Evolutionary conservation across 1,139 yeast genomes (phyloP).

Genomic region (Taphrina confusa): DNA sequence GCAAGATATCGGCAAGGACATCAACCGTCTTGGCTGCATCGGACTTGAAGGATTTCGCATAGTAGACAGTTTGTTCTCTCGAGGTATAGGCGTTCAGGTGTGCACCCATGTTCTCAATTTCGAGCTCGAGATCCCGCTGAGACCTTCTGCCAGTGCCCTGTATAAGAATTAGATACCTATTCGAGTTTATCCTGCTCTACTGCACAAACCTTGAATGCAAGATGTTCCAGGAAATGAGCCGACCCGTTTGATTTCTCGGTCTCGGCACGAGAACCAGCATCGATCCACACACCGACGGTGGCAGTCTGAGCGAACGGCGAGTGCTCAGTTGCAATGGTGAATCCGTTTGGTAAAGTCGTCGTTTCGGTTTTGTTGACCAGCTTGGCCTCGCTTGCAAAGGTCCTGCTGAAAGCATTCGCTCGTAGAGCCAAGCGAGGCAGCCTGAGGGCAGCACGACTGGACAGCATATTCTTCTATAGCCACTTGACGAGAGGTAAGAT

Average conservation of each 20-base stretch:
- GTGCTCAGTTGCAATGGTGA: slow-evolving; percentile 84
- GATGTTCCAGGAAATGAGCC: slow-evolving; percentile 94
- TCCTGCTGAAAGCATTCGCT: slow-evolving; percentile 3
- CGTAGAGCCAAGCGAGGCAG: slow-evolving; percentile 15
- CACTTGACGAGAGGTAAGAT: not conserved
- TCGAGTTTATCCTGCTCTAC: not conserved
- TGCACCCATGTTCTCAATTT: slow-evolving; percentile 93
- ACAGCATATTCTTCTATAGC: slow-evolving; percentile 3
- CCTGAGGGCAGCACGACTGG: slow-evolving; percentile 21
- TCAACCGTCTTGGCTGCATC: slow-evolving; percentile 87
- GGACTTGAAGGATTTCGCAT: slow-evolving; percentile 78
- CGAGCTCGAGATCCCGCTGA: slow-evolving; percentile 84
- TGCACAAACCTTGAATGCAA: slow-evolving; percentile 67
- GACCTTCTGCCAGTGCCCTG: slow-evolving; percentile 75
- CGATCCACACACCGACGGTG: slow-evolving; percentile 82
- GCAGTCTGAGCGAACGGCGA: slow-evolving; percentile 91
- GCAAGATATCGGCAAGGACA: slow-evolving; percentile 83
- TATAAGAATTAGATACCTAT: not conserved
- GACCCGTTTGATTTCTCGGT: slow-evolving; percentile 82
- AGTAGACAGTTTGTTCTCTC: slow-evolving; percentile 94
- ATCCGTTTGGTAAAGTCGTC: slow-evolving; percentile 73
- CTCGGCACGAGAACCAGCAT: slow-evolving; percentile 98
- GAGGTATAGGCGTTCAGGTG: slow-evolving; percentile 62
- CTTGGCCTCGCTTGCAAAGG: slow-evolving; percentile 21
- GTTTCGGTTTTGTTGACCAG: slow-evolving; percentile 55